Evolutionary conservation across 2,329 filamentous ascomycete species (phyloP).

Genomic region (Aspergillus hiratsukae): DNA sequence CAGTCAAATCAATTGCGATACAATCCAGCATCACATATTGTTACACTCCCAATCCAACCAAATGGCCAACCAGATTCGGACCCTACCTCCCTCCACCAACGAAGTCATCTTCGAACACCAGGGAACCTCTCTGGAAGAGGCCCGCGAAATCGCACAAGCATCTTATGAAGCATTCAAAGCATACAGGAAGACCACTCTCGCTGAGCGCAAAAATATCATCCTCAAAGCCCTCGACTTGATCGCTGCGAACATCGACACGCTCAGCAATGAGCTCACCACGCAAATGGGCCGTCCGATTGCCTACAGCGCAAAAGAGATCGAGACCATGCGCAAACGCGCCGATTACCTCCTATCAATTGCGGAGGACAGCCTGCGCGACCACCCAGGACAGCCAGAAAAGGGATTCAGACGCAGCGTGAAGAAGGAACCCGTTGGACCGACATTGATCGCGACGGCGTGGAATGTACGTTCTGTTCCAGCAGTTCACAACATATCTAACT

Average conservation of each 20-base stretch:
- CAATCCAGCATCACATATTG: background rate
- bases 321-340: conserved; percentile 74
- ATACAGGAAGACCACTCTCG: conserved; percentile 67
- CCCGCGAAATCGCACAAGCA: conserved; percentile 18
- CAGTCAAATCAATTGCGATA: background rate
- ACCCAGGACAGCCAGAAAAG: conserved; percentile 73
- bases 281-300: conserved; percentile 91
- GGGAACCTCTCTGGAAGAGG: conserved; percentile 49
- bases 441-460: conserved; percentile 86
- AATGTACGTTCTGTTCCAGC: conserved; percentile 60
- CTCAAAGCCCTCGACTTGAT: conserved; percentile 71
- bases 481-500: background rate
- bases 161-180: conserved; percentile 31
- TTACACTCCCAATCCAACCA: background rate
- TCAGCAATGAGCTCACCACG: conserved; percentile 75
- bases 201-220: conserved; percentile 73
- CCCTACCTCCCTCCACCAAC: conserved; percentile 85
- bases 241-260: conserved; percentile 64
- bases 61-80: conserved; percentile 40
- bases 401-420: conserved; percentile 85
- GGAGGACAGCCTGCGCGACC: conserved; percentile 70
- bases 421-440: conserved; percentile 78
- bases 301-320: conserved; percentile 74
- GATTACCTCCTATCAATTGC: conserved; percentile 81
- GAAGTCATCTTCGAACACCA: conserved; percentile 74